phyloP scores from a whole-genome alignment of 2,329 filamentous ascomycete genomes.

The Fusarium sororula region DNA sequence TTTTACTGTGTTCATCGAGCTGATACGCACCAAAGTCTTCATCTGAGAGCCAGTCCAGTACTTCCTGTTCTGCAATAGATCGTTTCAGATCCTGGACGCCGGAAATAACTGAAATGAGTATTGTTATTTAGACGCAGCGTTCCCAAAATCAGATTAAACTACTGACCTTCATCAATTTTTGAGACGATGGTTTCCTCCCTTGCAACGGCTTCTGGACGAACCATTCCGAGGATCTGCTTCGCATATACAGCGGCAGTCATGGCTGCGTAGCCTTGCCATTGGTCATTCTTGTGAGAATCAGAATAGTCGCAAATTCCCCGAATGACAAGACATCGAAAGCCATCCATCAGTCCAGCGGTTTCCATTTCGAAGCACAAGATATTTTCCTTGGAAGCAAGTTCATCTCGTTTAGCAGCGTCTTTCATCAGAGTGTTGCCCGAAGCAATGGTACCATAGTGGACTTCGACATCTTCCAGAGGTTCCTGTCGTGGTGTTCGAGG shows the following conservation, averaged over 20 bases:
- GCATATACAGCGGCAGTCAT: neutral
- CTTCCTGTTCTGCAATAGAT: neutral
- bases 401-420: fast-evolving
- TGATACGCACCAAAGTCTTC: neutral
- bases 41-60: fast-evolving
- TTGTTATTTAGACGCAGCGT: fast-evolving
- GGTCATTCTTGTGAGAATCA: neutral
- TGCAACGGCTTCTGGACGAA: fast-evolving
- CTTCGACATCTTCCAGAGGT: neutral
- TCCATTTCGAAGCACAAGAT: neutral
- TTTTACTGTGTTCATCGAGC: neutral
- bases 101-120: neutral
- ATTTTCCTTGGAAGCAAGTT: fast-evolving
- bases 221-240: fast-evolving
- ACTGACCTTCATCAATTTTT: fast-evolving
- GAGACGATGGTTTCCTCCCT: fast-evolving
- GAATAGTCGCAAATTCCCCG: neutral
- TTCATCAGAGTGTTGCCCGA: neutral
- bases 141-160: fast-evolving
- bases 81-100: fast-evolving
- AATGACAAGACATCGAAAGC: neutral
- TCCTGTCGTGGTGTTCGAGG: fast-evolving
- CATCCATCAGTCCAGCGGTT: neutral
- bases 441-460: neutral
- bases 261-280: neutral